Percentiles rank a stretch among this genome's conserved stretches.
phyloP scores from a whole-genome alignment of 1,139 yeast genomes.

The Pichia inconspicua region DNA sequence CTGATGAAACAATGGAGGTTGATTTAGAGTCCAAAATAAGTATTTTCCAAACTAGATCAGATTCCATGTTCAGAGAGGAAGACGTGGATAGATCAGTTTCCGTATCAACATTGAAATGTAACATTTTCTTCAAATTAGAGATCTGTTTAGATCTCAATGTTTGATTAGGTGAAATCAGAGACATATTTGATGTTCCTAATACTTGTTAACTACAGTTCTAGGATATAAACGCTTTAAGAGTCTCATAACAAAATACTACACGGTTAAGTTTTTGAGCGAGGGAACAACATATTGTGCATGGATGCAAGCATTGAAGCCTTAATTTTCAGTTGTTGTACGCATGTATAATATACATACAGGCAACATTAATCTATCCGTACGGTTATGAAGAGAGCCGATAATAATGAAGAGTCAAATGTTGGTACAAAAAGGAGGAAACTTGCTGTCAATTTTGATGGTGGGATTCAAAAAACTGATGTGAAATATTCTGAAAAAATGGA shows the following conservation, averaged over 20 bases:
- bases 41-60: conserved; percentile 87
- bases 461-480: not conserved
- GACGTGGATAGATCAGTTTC: conserved; percentile 39
- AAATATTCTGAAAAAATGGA: conserved; percentile 13
- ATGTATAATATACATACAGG: no score
- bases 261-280: not conserved
- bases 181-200: conserved; percentile 8
- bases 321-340: no score
- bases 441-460: not conserved
- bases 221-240: no score
- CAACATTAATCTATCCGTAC: no score
- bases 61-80: conserved; percentile 35
- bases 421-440: not conserved
- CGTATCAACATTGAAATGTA: conserved; percentile 57
- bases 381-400: not conserved
- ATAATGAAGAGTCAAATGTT: not conserved
- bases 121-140: conserved; percentile 62
- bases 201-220: not conserved
- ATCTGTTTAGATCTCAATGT: conserved; percentile 25
- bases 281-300: not conserved
- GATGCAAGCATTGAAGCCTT: no score
- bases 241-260: not conserved
- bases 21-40: conserved; percentile 74
- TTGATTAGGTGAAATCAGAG: conserved; percentile 13
- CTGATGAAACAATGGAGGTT: conserved; percentile 80